A percentile compares a stretch with the other conserved stretches of the same genome.
These are phyloP conservation scores for Excoecaria cochinchinensis DNA, from an alignment of 345 rosid genomes.

Conservation along the genomic window DNA sequence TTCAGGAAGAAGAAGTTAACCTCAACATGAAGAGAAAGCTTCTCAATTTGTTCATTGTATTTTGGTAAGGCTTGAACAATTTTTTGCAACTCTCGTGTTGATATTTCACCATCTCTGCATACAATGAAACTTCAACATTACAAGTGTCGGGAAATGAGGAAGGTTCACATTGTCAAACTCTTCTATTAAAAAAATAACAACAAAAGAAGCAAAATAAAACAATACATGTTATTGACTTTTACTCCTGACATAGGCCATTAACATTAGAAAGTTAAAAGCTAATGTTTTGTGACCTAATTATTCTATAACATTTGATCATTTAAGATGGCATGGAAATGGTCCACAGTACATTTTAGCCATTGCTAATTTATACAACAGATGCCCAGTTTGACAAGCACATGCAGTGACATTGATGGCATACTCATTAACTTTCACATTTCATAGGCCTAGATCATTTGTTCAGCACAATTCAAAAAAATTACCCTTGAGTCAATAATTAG, in stretches of 20 bases:
- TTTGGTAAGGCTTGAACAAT: slow-evolving; percentile 93
- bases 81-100: slow-evolving; percentile 90
- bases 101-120: slow-evolving; percentile 80
- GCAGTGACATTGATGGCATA: neutral
- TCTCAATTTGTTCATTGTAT: slow-evolving; percentile 78
- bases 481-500: too few species aligned
- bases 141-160: neutral
- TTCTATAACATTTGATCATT: neutral
- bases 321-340: neutral
- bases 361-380: neutral
- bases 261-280: neutral
- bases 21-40: slow-evolving; percentile 91
- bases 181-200: neutral
- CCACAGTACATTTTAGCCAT: neutral
- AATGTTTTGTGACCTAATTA: neutral
- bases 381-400: neutral
- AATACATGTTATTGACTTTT: neutral
- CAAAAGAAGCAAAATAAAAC: neutral
- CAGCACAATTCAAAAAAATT: neutral
- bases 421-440: neutral
- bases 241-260: neutral
- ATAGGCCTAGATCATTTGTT: neutral
- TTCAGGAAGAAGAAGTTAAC: slow-evolving; percentile 41
- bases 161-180: neutral
- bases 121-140: slow-evolving; percentile 20